Evolutionary conservation across 495 filamentous ascomycete species (phyloP).

Genomic region (Penicillium longicatenatum): DNA sequence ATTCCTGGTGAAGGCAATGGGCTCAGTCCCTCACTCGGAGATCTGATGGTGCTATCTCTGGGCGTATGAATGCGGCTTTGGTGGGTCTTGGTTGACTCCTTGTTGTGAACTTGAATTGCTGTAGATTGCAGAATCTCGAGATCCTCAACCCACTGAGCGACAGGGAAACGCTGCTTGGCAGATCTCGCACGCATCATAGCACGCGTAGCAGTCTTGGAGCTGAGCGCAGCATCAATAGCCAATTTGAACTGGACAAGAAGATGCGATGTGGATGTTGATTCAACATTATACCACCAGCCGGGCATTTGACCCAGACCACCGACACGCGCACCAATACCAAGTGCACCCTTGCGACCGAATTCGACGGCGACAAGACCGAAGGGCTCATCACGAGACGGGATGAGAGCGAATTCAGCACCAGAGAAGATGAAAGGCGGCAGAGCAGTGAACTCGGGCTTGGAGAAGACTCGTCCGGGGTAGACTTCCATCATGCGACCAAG

Average conservation of each 20-base stretch:
- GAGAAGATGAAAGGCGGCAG: slow-evolving; percentile 78
- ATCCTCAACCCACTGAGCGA: slow-evolving; percentile 67
- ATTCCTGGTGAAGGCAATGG: slow-evolving; percentile 47
- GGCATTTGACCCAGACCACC: slow-evolving; percentile 77
- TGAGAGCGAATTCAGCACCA: slow-evolving; percentile 77
- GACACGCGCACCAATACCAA: slow-evolving; percentile 69
- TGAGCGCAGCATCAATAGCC: slow-evolving; percentile 68
- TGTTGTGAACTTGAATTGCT: slow-evolving; percentile 49
- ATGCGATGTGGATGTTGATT: slow-evolving; percentile 70
- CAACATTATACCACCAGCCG: slow-evolving; percentile 71
- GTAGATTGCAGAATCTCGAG: slow-evolving; percentile 62
- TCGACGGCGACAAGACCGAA: slow-evolving; percentile 80
- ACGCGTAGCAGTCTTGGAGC: slow-evolving; percentile 57
- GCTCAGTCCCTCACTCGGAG: slow-evolving; percentile 26
- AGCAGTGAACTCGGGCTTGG: slow-evolving; percentile 75
- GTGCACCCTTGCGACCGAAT: slow-evolving; percentile 75
- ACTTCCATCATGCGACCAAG: slow-evolving; percentile 69
- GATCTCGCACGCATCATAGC: slow-evolving; percentile 73
- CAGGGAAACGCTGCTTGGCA: slow-evolving; percentile 75
- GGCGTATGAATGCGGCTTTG: slow-evolving; percentile 30
- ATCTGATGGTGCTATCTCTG: slow-evolving; percentile 36
- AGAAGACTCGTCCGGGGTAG: slow-evolving; percentile 74
- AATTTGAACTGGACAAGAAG: slow-evolving; percentile 70
- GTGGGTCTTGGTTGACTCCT: slow-evolving; percentile 37
- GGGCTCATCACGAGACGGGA: slow-evolving; percentile 77